Conservation (phyloP, 495 filamentous ascomycete species). For the Peziza echinospora region DNA sequence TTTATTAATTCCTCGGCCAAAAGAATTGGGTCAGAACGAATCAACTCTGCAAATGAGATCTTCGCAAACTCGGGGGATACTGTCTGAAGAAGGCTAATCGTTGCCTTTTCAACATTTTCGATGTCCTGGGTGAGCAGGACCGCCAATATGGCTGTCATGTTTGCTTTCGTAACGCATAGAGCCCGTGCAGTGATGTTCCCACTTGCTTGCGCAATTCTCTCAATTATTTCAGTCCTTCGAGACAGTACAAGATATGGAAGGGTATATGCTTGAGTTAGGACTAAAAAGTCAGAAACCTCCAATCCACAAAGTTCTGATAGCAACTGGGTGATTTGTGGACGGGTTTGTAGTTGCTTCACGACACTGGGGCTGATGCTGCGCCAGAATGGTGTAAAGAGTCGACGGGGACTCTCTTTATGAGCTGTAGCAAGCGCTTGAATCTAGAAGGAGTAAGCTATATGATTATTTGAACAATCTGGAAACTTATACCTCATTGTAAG, state of each 20-base stretch:
- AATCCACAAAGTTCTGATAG: slow-evolving; percentile 60
- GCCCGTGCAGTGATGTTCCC: slow-evolving; percentile 23
- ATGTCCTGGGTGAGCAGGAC: slow-evolving; percentile 54
- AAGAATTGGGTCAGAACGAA: slow-evolving; percentile 51
- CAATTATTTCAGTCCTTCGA: slow-evolving; percentile 54
- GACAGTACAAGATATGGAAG: slow-evolving; percentile 67
- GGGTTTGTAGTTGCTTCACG: slow-evolving; percentile 54
- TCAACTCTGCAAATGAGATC: slow-evolving; percentile 40
- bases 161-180: slow-evolving; percentile 23
- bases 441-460: slow-evolving; percentile 16
- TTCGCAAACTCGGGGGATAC: slow-evolving; percentile 47
- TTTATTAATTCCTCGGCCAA: slow-evolving; percentile 72
- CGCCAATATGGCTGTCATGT: slow-evolving; percentile 58
- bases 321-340: slow-evolving; percentile 59
- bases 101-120: slow-evolving; percentile 39
- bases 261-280: slow-evolving; percentile 57
- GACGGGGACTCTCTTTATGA: slow-evolving; percentile 34
- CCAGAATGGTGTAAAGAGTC: slow-evolving; percentile 72
- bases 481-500: slow-evolving; percentile 51
- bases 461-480: neutral
- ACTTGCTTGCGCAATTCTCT: slow-evolving; percentile 54
- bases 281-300: slow-evolving; percentile 47
- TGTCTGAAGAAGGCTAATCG: slow-evolving; percentile 43
- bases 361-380: slow-evolving; percentile 53
- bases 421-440: slow-evolving; percentile 42